These are phyloP conservation scores for Ustilago shanxiensis DNA, from an alignment of 1,284 basidiomycete genomes.

Conservation along the genomic window DNA sequence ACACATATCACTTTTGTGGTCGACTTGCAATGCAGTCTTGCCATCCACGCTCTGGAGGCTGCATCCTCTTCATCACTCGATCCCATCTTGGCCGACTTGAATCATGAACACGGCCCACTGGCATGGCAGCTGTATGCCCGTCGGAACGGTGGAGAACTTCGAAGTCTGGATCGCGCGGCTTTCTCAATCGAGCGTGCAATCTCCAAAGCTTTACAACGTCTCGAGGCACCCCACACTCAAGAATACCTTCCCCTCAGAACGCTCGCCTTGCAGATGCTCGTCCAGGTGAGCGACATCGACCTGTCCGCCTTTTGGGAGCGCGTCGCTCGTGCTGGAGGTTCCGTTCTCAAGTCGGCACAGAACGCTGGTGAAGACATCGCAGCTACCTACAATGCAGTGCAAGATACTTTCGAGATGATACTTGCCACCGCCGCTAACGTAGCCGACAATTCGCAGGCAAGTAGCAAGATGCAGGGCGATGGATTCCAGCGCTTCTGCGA, in stretches of 20 bases:
- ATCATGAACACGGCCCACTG: conserved; percentile 44
- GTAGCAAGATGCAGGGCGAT: conserved; percentile 26
- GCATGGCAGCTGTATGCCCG: conserved; percentile 40
- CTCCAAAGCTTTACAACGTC: conserved; percentile 35
- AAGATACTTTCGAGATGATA: conserved; percentile 41
- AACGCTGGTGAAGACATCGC: conserved; percentile 24
- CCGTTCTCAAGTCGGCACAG: conserved; percentile 30
- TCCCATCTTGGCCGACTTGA: conserved; percentile 28
- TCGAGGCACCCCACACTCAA: conserved; percentile 28
- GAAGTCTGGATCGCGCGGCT: conserved; percentile 49
- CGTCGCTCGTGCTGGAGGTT: conserved; percentile 38
- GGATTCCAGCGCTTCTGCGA: conserved; percentile 53
- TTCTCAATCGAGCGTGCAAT: conserved; percentile 51
- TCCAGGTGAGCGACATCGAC: conserved; percentile 50
- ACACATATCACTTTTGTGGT: conserved; percentile 30
- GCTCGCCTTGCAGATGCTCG: conserved; percentile 44
- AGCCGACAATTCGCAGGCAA: conserved; percentile 13
- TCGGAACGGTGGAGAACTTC: conserved; percentile 16
- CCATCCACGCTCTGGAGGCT: conserved; percentile 14
- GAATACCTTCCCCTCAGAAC: conserved; percentile 31
- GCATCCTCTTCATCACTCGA: conserved; percentile 9
- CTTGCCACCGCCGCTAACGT: conserved; percentile 30
- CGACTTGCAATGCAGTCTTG: conserved; percentile 32
- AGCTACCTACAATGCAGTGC: conserved; percentile 29
- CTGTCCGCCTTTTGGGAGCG: conserved; percentile 58